Evolutionary conservation across 2,329 filamentous ascomycete genomes (phyloP).

Genomic region (Venturia aucupariae): DNA sequence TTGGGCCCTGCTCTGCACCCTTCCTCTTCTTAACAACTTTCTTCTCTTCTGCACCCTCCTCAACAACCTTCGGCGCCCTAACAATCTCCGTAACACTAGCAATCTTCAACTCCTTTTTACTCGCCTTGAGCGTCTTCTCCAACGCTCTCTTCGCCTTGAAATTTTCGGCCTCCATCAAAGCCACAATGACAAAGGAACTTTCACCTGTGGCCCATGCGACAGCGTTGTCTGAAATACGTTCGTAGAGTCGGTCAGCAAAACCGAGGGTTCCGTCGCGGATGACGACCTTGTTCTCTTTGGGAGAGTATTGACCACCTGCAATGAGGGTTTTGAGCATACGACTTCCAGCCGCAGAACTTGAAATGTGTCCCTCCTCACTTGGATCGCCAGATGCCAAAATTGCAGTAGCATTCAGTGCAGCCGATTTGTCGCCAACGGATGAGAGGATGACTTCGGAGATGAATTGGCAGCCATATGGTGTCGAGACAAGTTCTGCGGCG

Average conservation of each 20-base stretch:
- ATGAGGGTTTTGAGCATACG: constrained; percentile 88
- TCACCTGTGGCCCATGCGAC: constrained; percentile 78
- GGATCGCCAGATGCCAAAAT: constrained; percentile 31
- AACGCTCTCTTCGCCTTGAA: constrained; percentile 39
- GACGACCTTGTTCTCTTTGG: constrained; percentile 57
- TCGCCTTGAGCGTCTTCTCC: constrained; percentile 31
- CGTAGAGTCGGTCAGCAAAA: constrained; percentile 76
- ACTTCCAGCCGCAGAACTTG: constrained; percentile 54
- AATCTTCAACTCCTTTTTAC: constrained; percentile 37
- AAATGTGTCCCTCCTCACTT: constrained; percentile 46
- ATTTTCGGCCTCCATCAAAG: constrained; percentile 58
- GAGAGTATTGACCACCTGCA: constrained; percentile 79
- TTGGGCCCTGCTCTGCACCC: constrained; percentile 21
- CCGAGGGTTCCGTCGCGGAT: constrained; percentile 65
- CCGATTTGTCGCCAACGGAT: constrained; percentile 62
- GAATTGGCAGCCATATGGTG: constrained; percentile 79
- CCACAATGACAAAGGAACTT: constrained; percentile 79
- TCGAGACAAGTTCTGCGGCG: constrained; percentile 58
- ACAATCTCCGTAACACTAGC: constrained; percentile 27
- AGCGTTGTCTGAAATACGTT: constrained; percentile 64
- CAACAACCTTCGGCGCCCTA: constrained; percentile 26
- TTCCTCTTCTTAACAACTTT: constrained; percentile 24
- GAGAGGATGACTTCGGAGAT: constrained; percentile 73
- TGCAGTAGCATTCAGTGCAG: constrained; percentile 60
- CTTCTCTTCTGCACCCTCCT: constrained; percentile 16